Evolutionary conservation across 148 eudicot genomes (phyloP).

Genomic region (Spergularia bocconei): DNA sequence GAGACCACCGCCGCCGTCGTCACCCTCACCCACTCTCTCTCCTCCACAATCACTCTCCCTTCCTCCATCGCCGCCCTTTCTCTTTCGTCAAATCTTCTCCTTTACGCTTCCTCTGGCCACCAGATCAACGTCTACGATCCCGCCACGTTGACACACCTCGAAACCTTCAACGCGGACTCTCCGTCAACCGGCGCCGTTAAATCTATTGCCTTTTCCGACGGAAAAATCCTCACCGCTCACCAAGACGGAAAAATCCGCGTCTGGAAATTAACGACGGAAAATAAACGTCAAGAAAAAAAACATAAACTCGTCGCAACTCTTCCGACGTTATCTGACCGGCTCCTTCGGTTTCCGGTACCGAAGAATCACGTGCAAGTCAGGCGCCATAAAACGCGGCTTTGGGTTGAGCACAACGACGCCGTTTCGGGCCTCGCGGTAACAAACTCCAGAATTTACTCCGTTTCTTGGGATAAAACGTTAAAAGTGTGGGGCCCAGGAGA

Average conservation of each 20-base stretch:
- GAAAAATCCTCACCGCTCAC: constrained; percentile 54
- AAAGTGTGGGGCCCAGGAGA: constrained; percentile 48
- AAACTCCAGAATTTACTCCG: constrained; percentile 39
- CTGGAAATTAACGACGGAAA: constrained; percentile 41
- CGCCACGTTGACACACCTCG: constrained; percentile 25
- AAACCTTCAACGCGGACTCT: constrained; percentile 33
- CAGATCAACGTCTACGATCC: constrained; percentile 45
- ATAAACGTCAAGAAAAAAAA: not conserved
- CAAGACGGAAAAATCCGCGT: constrained; percentile 70
- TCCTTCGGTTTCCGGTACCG: constrained; percentile 44
- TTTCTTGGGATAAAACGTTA: constrained; percentile 72
- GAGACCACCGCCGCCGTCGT: not conserved
- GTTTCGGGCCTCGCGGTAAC: constrained; percentile 49
- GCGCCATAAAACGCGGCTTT: constrained; percentile 57
- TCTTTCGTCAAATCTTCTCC: constrained; percentile 38
- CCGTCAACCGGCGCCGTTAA: constrained; percentile 47
- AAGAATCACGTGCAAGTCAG: constrained; percentile 63
- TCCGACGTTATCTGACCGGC: constrained; percentile 56
- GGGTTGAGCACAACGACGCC: constrained; percentile 85
- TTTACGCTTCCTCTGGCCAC: constrained; percentile 58
- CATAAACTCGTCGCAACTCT: constrained; percentile 50
- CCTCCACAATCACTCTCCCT: constrained; percentile 30
- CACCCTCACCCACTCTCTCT: constrained; percentile 28
- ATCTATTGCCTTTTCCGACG: constrained; percentile 43
- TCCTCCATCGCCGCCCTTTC: constrained; percentile 30